Evolutionary conservation across 148 eudicot genomes (phyloP).

Genomic region (Chenopodium berlandieri): DNA sequence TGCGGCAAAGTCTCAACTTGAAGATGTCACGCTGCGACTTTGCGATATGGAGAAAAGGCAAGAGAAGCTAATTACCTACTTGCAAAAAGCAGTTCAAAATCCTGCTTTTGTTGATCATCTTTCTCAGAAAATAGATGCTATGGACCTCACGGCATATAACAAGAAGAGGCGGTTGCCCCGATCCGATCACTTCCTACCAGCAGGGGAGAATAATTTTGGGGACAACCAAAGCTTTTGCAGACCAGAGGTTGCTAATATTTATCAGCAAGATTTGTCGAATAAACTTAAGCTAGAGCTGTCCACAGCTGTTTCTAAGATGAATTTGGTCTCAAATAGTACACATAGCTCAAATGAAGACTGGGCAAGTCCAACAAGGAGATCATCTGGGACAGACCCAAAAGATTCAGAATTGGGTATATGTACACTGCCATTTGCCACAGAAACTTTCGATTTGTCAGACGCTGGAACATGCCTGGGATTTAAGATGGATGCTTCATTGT

Average conservation of each 20-base stretch:
- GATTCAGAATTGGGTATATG: slow-evolving; percentile 42
- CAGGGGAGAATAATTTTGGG: slow-evolving; percentile 41
- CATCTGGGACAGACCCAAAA: slow-evolving; percentile 40
- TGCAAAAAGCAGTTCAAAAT: slow-evolving; percentile 58
- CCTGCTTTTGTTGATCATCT: slow-evolving; percentile 64
- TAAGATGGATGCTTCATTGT: slow-evolving; percentile 52
- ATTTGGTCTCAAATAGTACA: slow-evolving; percentile 75
- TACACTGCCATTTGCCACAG: slow-evolving; percentile 44
- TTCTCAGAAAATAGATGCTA: slow-evolving; percentile 63
- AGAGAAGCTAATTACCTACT: slow-evolving; percentile 46
- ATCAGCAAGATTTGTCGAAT: slow-evolving; percentile 64
- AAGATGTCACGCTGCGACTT: slow-evolving; percentile 50
- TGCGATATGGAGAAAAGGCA: slow-evolving; percentile 65
- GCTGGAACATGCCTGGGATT: slow-evolving; percentile 55
- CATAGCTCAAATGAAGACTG: slow-evolving; percentile 81
- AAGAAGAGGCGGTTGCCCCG: slow-evolving; percentile 81
- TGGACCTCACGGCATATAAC: slow-evolving; percentile 70
- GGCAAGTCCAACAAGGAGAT: slow-evolving; percentile 50
- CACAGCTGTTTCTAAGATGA: slow-evolving; percentile 67
- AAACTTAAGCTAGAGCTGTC: slow-evolving; percentile 71
- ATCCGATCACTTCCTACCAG: slow-evolving; percentile 35
- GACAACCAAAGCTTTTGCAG: slow-evolving; percentile 50
- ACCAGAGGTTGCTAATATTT: slow-evolving; percentile 43
- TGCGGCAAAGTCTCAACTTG: slow-evolving; percentile 55
- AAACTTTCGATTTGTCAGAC: slow-evolving; percentile 59